Conservation (phyloP, 306 rosid species). For the Quercus rubra region DNA sequence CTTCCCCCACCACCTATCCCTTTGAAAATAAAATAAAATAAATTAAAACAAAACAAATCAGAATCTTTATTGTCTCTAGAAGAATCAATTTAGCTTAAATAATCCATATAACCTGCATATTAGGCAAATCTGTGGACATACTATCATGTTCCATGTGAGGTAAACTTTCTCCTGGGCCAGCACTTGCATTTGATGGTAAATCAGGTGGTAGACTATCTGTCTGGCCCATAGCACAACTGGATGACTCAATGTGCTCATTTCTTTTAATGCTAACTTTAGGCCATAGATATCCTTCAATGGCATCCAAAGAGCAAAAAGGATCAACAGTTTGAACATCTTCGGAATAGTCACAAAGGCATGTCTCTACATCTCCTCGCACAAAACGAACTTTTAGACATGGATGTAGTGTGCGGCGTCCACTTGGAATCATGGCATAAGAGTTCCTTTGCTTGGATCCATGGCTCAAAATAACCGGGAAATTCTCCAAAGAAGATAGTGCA, state of each 20-base stretch:
- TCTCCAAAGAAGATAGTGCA: constrained; percentile 82
- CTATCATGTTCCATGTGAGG: constrained; percentile 23
- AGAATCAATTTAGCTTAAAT: not conserved
- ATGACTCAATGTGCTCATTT: constrained; percentile 22
- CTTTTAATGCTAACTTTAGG: constrained; percentile 52
- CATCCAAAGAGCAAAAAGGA: constrained; percentile 71
- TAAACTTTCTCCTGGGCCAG: constrained; percentile 38
- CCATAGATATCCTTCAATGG: constrained; percentile 73
- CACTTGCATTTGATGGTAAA: constrained; percentile 42
- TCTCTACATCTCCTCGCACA: constrained; percentile 72
- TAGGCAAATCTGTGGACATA: constrained; percentile 48
- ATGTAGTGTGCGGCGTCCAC: constrained; percentile 49
- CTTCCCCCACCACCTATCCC: no score
- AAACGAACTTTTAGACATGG: constrained; percentile 74
- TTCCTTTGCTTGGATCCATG: constrained; percentile 50
- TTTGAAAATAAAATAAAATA: not conserved
- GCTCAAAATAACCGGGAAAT: constrained; percentile 73
- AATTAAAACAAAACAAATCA: not conserved
- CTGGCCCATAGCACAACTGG: constrained; percentile 36
- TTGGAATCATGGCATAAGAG: constrained; percentile 71
- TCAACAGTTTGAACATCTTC: constrained; percentile 69
- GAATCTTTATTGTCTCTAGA: not conserved
- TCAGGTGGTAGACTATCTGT: constrained; percentile 47
- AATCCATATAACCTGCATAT: constrained; percentile 47
- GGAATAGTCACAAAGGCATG: constrained; percentile 45